These are phyloP conservation scores for Harrya chromipes DNA, from an alignment of 768 basidiomycete species.

Conservation along the genomic window DNA sequence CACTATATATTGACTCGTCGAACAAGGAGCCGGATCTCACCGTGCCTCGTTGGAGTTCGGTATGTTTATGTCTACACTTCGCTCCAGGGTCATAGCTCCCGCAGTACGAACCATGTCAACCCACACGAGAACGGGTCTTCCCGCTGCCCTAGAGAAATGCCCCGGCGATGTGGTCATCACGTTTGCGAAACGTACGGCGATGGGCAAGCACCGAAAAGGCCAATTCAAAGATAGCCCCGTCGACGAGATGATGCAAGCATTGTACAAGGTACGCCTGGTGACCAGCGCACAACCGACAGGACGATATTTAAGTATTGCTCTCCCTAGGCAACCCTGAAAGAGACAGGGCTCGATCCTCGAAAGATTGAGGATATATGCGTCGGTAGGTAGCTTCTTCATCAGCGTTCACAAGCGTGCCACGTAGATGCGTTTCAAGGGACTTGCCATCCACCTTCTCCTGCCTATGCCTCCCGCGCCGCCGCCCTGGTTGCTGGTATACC, in stretches of 20 bases:
- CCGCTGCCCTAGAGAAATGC: conserved; percentile 61
- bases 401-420: not conserved
- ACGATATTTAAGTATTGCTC: not conserved
- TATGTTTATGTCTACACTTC: conserved; percentile 20
- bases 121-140: conserved; percentile 37
- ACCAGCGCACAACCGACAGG: not conserved
- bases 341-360: conserved; percentile 63
- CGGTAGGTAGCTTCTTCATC: conserved; percentile 41
- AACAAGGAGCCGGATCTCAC: conserved; percentile 1
- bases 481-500: conserved; percentile 89
- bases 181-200: conserved; percentile 86
- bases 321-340: conserved; percentile 59
- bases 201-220: conserved; percentile 86
- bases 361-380: conserved; percentile 84
- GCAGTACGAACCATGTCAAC: conserved; percentile 35
- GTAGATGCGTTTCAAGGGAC: conserved; percentile 47
- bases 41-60: not conserved
- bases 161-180: conserved; percentile 88
- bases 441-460: conserved; percentile 79
- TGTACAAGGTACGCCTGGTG: conserved; percentile 62
- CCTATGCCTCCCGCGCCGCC: conserved; percentile 82
- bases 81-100: conserved; percentile 7
- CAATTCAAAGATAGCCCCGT: conserved; percentile 86
- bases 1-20: too few species aligned
- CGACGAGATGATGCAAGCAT: conserved; percentile 79